Evolutionary conservation across 768 basidiomycete genomes (phyloP), one percentile per base, ranked within the genome.

Genomic region (Suillus subluteus): DNA sequence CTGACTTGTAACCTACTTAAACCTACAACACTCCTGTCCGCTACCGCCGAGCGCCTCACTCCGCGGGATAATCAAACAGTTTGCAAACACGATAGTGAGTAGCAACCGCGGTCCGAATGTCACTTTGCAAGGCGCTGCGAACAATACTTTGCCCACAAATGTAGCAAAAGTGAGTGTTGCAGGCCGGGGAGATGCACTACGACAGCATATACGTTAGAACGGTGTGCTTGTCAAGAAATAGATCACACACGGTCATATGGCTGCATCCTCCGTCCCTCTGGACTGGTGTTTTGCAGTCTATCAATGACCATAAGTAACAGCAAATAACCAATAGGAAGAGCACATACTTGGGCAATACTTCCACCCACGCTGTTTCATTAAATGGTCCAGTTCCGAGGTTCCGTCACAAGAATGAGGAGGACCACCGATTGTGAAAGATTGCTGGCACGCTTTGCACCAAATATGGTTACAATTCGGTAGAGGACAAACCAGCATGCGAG

Each of bases 391-490:
- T 69, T 89, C 88, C 2, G 79, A 79, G 15, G 84, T 79, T 5
- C 86, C 87, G 65, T 88, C 88, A 72, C 89, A 90, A 0, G 85
- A 85, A 72, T 88, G 86, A 63, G 78, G 75, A 15, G 79, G 81
- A 7, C 79, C 82, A 21, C 73, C 76, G 13, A 75, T 26, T 7
- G 67, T 63, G 61, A 81, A 67, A 67, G 75, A 50, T 65, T 86
- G 83, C 37, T 82, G 83, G 74, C 89, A 90, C 38, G 75, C 74
- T 75, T 86, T 90, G 75, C 89, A 90, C 89, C 88, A 90, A 8
- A 80, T 76, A 68, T 87, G 75, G 1, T 74, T 71, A 65, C 89
- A 90, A 21, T 74, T 73, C 0, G 73, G 76, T 40, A 83, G 71
- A 4, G 87, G 87, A 66, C 89, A 90, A 13, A 76, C 72, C 43